Base-by-base conservation (phyloP, 2,329 filamentous ascomycete genomes). In the Colletotrichum sp. region DNA sequence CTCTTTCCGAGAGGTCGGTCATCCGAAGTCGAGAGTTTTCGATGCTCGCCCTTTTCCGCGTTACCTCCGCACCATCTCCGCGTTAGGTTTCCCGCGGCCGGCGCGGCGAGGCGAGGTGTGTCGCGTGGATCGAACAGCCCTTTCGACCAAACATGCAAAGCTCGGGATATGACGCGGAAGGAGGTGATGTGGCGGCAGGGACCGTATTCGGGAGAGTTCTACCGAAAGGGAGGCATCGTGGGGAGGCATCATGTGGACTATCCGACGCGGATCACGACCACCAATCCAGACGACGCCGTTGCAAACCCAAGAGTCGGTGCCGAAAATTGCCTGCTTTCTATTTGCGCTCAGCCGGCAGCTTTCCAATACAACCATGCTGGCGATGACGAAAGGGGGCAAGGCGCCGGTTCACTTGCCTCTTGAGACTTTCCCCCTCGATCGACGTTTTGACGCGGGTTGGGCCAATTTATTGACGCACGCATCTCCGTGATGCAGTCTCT, bases 11-110 rank as follows among this genome's bases (percentile, higher is more conserved):
- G 56, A 32, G 26, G 56, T 60, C 56, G 26, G 56, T 60, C 56
- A 18, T 60, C 56, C 56, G 56, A 60, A 60, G n/a, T 60, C 16
- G 56, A 60, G 56, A 30, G 21, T 60, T 60, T 60, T 32, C 26
- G 56, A 10, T 32, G 43, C 43, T 13, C 43, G 43, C 43, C n/a
- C n/a, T 30, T 26, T 9, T n/a, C 28, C 58, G n/a, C 28, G n/a
- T 5, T 13, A 61, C 58, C 28, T 61, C 43, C 43, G 43, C 43
- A 21, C 4, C 43, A 52, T 52, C 43, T 13, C 43, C 43, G 43
- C 43, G 18, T n/a, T 48, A 7, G 9, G 38, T 48, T 48, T 48
- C 9, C 38, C 18, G 38, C 18, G 38, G 38, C 38, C 38, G 38
- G 18, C 38, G 18, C 38, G 38, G 43, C 43, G n/a, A n/a, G 38